These are phyloP conservation scores for Lyophyllum decastes DNA, from an alignment of 768 basidiomycete species.

Conservation along the genomic window DNA sequence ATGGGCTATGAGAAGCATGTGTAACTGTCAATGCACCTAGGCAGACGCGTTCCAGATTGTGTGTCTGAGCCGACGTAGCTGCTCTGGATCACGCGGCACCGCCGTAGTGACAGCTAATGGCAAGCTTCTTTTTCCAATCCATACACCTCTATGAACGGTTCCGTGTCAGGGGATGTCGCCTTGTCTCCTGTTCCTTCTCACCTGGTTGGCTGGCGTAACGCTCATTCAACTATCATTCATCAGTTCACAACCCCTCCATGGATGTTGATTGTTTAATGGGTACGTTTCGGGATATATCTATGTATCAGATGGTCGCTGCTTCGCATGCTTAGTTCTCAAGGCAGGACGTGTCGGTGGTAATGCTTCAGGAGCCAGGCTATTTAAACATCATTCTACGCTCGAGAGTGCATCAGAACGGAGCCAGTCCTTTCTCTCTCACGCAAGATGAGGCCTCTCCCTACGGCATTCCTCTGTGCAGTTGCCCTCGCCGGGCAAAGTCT, in stretches of 20 bases:
- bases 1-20: background rate
- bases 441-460: conserved; percentile 5
- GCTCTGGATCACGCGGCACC: conserved; percentile 7
- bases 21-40: background rate
- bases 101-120: background rate
- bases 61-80: background rate
- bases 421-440: background rate
- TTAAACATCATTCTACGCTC: background rate
- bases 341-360: background rate
- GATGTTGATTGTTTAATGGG: conserved; percentile 7
- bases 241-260: background rate
- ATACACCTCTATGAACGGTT: background rate
- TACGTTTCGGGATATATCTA: background rate
- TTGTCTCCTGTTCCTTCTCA: background rate
- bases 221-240: background rate
- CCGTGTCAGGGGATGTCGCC: background rate
- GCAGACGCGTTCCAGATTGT: background rate
- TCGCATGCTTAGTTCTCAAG: background rate
- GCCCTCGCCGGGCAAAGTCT: background rate
- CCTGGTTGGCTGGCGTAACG: background rate
- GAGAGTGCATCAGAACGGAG: background rate
- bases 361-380: conserved; percentile 4
- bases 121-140: conserved; percentile 3
- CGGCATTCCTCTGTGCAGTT: background rate
- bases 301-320: conserved; percentile 9